Evolutionary conservation across 2,329 filamentous ascomycete genomes (phyloP).

Genomic region (Trichoderma lentiforme): DNA sequence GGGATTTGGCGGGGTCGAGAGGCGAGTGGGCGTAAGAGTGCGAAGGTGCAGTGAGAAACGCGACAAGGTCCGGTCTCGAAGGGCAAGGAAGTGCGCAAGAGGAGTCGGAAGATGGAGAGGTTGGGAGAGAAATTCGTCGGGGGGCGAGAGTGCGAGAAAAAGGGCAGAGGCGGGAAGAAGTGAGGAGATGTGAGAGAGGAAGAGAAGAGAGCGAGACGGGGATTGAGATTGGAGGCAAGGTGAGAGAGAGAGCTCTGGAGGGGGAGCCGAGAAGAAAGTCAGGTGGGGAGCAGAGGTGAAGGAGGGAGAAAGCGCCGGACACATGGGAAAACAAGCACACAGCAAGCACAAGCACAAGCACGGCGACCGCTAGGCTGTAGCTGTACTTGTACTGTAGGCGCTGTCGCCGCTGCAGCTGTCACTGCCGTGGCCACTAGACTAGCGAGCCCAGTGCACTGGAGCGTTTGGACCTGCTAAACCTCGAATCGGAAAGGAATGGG

Average conservation of each 20-base stretch:
- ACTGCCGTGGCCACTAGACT: slow-evolving; percentile 7
- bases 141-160: slow-evolving; percentile 27
- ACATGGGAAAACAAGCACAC: slow-evolving; percentile 16
- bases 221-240: slow-evolving; percentile 18
- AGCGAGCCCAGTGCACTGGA: background rate
- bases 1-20: slow-evolving; percentile 33
- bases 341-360: background rate
- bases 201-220: slow-evolving; percentile 22
- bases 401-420: background rate
- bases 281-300: slow-evolving; percentile 17
- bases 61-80: slow-evolving; percentile 16
- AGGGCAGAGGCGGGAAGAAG: slow-evolving; percentile 28
- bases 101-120: slow-evolving; percentile 23
- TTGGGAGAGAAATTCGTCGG: slow-evolving; percentile 25
- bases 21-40: slow-evolving; percentile 21
- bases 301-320: slow-evolving; percentile 21
- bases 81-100: slow-evolving; percentile 20
- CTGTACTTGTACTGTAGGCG: background rate
- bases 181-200: slow-evolving; percentile 25
- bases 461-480: slow-evolving; percentile 9
- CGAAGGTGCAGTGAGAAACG: slow-evolving; percentile 20
- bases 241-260: slow-evolving; percentile 22
- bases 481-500: background rate
- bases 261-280: slow-evolving; percentile 17
- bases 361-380: background rate